Conservation (phyloP, 2,329 filamentous ascomycete genomes). For the Anisogramma anomala region DNA sequence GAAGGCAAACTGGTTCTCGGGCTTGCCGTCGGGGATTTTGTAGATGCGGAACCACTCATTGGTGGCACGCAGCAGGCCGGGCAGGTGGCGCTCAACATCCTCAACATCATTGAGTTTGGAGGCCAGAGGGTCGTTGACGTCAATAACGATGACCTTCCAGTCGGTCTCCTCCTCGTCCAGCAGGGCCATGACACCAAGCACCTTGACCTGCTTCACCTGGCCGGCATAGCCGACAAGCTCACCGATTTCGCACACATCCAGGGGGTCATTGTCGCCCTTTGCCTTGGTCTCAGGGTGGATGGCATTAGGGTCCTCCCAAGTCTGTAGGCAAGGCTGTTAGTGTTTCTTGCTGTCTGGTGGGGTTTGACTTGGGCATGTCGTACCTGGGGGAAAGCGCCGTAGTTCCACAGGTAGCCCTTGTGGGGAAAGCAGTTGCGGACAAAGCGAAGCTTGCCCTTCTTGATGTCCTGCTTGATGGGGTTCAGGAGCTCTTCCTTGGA, state of each 20-base stretch:
- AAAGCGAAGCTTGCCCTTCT: slow-evolving; percentile 99
- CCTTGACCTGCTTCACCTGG: slow-evolving; percentile 99
- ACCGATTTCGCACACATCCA: slow-evolving; percentile 98
- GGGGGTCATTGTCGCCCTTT: slow-evolving; percentile 98
- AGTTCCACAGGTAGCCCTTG: slow-evolving; percentile 99
- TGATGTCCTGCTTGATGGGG: slow-evolving; percentile 98
- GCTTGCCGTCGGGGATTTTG: slow-evolving; percentile 99
- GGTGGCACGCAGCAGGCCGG: slow-evolving; percentile 89
- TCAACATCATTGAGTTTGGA: slow-evolving; percentile 96
- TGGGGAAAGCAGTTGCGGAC: slow-evolving; percentile 99
- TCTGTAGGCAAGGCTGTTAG: slow-evolving; percentile 57
- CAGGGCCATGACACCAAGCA: slow-evolving; percentile 97
- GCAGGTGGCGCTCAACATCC: slow-evolving; percentile 97
- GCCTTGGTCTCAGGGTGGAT: slow-evolving; percentile 98
- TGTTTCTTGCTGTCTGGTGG: neutral
- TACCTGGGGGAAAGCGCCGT: slow-evolving; percentile 97
- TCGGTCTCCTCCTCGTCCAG: slow-evolving; percentile 99
- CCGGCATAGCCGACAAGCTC: slow-evolving; percentile 93
- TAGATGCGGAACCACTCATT: slow-evolving; percentile 99
- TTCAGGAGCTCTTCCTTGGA: slow-evolving; percentile 97
- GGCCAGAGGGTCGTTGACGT: slow-evolving; percentile 93
- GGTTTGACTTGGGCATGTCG: slow-evolving; percentile 19
- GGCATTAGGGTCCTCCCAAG: slow-evolving; percentile 96
- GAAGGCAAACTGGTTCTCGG: slow-evolving; percentile 99
- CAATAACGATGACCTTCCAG: slow-evolving; percentile 99